Evolutionary conservation across 257 asterid species (phyloP).

Genomic region (Solanum ahanhuiri): DNA sequence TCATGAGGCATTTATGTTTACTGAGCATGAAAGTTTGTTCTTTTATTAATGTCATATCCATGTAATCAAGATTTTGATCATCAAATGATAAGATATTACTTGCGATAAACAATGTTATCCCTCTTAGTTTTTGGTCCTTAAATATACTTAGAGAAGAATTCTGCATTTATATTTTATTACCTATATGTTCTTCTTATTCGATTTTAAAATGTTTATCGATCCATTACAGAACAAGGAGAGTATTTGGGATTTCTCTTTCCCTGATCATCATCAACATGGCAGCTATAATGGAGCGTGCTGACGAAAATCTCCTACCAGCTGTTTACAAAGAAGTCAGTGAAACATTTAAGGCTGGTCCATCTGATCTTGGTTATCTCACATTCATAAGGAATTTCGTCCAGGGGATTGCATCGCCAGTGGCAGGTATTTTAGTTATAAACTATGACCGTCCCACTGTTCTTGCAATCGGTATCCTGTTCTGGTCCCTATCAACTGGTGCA

Average conservation of each 20-base stretch:
- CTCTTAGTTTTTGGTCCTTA: background rate
- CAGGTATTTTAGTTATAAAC: conserved; percentile 73
- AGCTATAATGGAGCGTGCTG: conserved; percentile 99
- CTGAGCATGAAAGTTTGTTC: background rate
- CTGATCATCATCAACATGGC: conserved; percentile 90
- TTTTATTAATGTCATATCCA: background rate
- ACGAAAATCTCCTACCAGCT: conserved; percentile 94
- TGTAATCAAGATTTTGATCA: background rate
- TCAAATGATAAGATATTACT: background rate
- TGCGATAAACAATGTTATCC: background rate
- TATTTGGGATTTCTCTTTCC: conserved; percentile 78
- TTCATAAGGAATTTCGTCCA: conserved; percentile 66
- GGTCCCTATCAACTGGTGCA: conserved; percentile 95
- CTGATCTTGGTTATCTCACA: conserved; percentile 97
- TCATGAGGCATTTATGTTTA: background rate
- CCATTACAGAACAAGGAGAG: conserved; percentile 37
- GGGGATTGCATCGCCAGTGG: conserved; percentile 87
- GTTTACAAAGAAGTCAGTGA: conserved; percentile 99
- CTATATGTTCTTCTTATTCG: background rate
- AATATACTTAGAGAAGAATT: background rate
- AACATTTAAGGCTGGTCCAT: conserved; percentile 83
- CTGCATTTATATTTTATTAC: background rate
- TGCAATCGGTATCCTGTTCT: conserved; percentile 76
- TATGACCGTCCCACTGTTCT: conserved; percentile 93
- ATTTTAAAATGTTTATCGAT: background rate